A percentile compares a stretch with the other conserved stretches of the same genome.
Conservation (phyloP, 306 rosid species). For the Vicia villosa region DNA sequence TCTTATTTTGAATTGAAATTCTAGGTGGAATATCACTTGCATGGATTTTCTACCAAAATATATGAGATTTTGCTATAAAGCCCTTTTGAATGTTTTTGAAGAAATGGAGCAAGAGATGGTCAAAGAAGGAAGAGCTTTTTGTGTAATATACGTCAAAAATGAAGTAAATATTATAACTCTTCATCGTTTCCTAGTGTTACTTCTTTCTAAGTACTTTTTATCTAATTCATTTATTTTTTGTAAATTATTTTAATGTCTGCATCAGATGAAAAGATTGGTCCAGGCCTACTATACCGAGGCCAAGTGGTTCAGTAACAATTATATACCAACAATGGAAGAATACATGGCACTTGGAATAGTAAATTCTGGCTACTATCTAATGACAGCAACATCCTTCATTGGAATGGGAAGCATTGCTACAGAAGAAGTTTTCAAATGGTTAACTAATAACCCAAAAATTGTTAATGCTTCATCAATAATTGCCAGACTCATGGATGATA, state of each 20-base stretch:
- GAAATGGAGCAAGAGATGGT: conserved; percentile 40
- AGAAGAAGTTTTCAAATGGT: conserved; percentile 4
- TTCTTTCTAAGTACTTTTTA: background rate
- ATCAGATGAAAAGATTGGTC: too few species aligned
- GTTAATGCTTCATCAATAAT: too few species aligned
- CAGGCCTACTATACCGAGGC: too few species aligned
- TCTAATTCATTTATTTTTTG: background rate
- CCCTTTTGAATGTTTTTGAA: too few species aligned
- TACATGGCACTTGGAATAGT: background rate
- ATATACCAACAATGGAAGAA: conserved; percentile 12
- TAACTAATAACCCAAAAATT: background rate
- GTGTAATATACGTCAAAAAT: background rate
- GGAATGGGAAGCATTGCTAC: conserved; percentile 19
- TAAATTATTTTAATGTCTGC: too few species aligned
- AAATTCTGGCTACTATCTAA: background rate
- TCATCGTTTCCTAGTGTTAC: background rate
- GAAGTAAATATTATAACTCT: conserved; percentile 8
- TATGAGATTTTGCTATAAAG: conserved; percentile 25
- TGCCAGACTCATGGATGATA: too few species aligned
- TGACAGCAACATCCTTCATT: background rate
- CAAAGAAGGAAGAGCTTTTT: conserved; percentile 22
- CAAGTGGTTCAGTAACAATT: background rate
- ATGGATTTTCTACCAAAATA: conserved; percentile 34
- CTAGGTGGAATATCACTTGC: conserved; percentile 35
- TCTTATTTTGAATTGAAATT: background rate